Evolutionary conservation across 306 rosid genomes (phyloP), one percentile per base, ranked within the genome.

Genomic region (Cyclanthera cordifolia): DNA sequence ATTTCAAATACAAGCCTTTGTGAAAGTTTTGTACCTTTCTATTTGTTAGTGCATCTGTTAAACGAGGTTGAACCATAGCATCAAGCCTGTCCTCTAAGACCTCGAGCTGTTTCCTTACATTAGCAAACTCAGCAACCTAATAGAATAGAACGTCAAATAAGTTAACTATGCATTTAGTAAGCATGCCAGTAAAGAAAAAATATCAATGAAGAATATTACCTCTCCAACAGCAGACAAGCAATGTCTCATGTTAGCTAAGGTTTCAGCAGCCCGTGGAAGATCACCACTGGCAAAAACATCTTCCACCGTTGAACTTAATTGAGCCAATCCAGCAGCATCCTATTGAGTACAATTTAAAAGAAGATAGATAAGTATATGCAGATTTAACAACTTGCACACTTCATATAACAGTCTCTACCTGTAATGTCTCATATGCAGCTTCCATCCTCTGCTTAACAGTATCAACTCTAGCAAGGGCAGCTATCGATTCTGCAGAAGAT

Each of bases 311-410:
- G 95, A 81, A 75, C 99, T 94, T 77, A 94, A 81, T 74, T 94
- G 96, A 70, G 99, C 88, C 84, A 94, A 81, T 69, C 99, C 99
- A 74, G 99, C 99, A 60, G 99, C 99, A 86, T 94, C 99, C 96
- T 91, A 80, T 58, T 52, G 63, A 34, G 79, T 24, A 32, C 21
- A 15, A 39, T 77, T 55, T 37, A 69, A 19, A 43, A 39, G 27
- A 57, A 24, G 79, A 28, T 41, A 24, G 79, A 28, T 41, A 72
- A 34, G 20, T 54, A 58, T 25, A 71, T 41, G 32, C 34, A 45
- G 24, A 45, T 45, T 37, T 66, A 37, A 53, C 64, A 79, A 55
- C 21, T 48, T 61, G 55, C 30, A 24, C 19, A 37, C 25, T 72
- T 49, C 63, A 69, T 72, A 37, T 21, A 69, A 73, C 8, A 66